Base-by-base conservation (phyloP, 768 basidiomycete genomes). In the Russula brevipes region DNA sequence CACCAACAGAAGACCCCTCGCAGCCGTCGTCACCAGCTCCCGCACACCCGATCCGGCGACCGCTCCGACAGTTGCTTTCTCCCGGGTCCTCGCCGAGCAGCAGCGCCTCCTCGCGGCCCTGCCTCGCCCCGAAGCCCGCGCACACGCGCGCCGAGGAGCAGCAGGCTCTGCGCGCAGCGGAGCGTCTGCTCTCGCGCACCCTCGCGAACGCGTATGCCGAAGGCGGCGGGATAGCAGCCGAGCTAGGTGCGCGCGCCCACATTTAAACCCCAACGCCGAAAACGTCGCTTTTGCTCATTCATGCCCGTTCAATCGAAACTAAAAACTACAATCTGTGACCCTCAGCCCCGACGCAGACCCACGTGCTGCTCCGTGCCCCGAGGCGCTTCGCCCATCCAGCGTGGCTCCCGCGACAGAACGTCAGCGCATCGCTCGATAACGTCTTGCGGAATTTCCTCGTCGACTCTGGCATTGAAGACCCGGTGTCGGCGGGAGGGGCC, bases 281-380 rank as follows among this genome's bases (percentile, higher is more conserved):
- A 36, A 17, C 56, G 19, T 38, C 2, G 35, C 36, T 39, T 30
- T 10, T 17, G 19, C 24, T 24, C 24, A 24, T 24, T 24, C 24
- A 24, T 24, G 24, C 24, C 24, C 24, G 24, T 24, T 24, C 24
- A 24, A 24, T 24, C 24, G 24, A 24, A 24, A 24, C 24, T 24
- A 24, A 24, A 24, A 24, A 39, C 16, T 9, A 42, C 16, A 4
- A 14, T 42, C 16, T 42, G 4, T 9, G 7, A 4, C 44, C 7
- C 17, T n/a, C 63, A 81, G 81, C 76, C 9, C 76, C 81, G 8
- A 81, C 81, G 0, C 79, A 80, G 46, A 80, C 74, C 0, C 80
- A 82, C 35, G 67, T 82, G 51, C 70, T 80, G 11, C 73, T 82
- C 24, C 78, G 78, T 50, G 81, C 81, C 0, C 81, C 81, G 0